These are phyloP conservation scores for Lenzites betulinus DNA, from an alignment of 768 basidiomycete species.

Conservation along the genomic window DNA sequence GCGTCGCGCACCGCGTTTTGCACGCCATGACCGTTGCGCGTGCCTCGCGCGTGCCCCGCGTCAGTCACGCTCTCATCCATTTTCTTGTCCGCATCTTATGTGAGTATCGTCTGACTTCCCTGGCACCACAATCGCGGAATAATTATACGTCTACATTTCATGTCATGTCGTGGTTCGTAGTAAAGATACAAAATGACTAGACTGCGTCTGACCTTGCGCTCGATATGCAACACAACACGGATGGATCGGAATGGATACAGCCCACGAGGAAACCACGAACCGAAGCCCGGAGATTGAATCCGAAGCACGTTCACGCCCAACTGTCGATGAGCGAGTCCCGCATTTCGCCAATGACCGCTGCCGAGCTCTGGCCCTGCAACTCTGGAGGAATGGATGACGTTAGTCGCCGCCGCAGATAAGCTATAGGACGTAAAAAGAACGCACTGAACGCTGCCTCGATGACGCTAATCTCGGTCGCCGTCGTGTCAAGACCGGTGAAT, in stretches of 20 bases:
- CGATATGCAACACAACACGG: constrained; percentile 13
- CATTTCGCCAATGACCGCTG: constrained; percentile 62
- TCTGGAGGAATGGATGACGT: constrained; percentile 36
- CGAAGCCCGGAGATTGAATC: not conserved
- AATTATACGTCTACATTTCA: constrained; percentile 7
- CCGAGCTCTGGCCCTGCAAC: constrained; percentile 56
- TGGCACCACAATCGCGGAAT: too few relatives aligned
- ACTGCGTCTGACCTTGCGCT: constrained; percentile 17
- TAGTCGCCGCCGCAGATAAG: constrained; percentile 1
- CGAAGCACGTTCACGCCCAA: constrained; percentile 63
- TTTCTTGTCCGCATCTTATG: not conserved
- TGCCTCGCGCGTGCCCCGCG: constrained; percentile 18
- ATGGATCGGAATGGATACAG: constrained; percentile 15
- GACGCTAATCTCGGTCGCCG: constrained; percentile 98
- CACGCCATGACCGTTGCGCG: constrained; percentile 7
- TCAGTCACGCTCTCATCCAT: constrained; percentile 8
- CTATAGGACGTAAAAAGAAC: constrained; percentile 37
- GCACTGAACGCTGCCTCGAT: constrained; percentile 97
- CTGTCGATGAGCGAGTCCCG: constrained; percentile 67
- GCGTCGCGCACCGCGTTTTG: constrained; percentile 10
- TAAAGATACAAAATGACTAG: constrained; percentile 19
- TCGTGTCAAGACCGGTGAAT: constrained; percentile 98
- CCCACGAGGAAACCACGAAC: constrained; percentile 1
- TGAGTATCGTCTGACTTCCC: too few relatives aligned
- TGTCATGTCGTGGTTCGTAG: constrained; percentile 3